Conservation (phyloP, 2,329 filamentous ascomycete species). For the Claviceps pazoutovae region DNA sequence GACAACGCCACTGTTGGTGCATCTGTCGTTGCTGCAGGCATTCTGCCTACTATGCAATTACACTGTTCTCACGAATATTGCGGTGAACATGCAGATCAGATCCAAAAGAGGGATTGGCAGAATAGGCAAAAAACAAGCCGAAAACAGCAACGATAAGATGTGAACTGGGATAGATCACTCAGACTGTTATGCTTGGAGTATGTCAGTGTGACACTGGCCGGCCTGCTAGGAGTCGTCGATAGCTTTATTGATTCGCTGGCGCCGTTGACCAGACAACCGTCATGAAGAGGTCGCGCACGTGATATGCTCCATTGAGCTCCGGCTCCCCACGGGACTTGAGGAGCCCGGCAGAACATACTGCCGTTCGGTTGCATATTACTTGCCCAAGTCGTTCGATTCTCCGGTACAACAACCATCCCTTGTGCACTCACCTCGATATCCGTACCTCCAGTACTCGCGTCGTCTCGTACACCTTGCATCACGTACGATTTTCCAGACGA, state of each 20-base stretch:
- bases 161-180: background rate
- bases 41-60: constrained; percentile 20
- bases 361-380: constrained; percentile 11
- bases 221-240: background rate
- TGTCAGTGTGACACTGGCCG: background rate
- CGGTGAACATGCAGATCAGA: background rate
- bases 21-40: constrained; percentile 49
- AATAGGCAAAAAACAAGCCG: background rate
- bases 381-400: constrained; percentile 15
- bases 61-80: background rate
- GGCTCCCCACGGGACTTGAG: constrained; percentile 4
- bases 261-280: constrained; percentile 11
- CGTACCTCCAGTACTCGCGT: constrained; percentile 9
- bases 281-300: constrained; percentile 10
- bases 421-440: constrained; percentile 17
- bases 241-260: background rate
- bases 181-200: background rate
- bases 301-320: constrained; percentile 8
- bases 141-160: background rate
- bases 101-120: background rate
- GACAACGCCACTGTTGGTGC: constrained; percentile 53
- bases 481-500: background rate
- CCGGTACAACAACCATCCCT: constrained; percentile 12
- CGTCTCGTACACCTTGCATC: constrained; percentile 4
- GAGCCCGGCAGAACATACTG: constrained; percentile 17